Evolutionary conservation across 2,329 filamentous ascomycete species (phyloP).

Genomic region (Neonectria sp.): DNA sequence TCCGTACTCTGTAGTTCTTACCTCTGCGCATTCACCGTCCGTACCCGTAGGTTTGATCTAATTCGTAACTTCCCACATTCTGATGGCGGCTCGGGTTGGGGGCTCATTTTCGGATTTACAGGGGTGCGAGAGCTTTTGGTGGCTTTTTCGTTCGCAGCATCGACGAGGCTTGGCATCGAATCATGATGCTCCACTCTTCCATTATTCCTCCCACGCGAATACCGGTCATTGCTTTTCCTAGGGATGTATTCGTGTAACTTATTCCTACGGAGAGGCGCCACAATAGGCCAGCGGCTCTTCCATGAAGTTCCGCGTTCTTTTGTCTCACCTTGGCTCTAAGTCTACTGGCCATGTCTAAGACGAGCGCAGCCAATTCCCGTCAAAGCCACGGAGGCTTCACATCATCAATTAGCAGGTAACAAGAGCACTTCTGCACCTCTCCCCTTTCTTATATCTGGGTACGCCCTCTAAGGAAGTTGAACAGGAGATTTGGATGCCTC

Average conservation of each 20-base stretch:
- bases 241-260: no score
- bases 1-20: neutral
- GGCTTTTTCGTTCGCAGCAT: slow-evolving; percentile 18
- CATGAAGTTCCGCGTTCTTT: neutral
- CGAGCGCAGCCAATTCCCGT: neutral
- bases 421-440: neutral
- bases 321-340: neutral
- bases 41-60: neutral
- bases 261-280: neutral
- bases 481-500: neutral
- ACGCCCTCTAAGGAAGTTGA: neutral
- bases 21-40: no score
- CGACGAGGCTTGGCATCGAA: slow-evolving; percentile 17
- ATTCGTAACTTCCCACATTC: slow-evolving; percentile 14
- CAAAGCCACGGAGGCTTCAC: no score
- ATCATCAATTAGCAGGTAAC: neutral
- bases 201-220: neutral
- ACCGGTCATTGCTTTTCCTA: neutral
- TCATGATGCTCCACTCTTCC: neutral
- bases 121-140: slow-evolving; percentile 12
- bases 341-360: neutral
- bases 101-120: neutral
- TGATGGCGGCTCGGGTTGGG: slow-evolving; percentile 27
- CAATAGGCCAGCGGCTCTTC: neutral
- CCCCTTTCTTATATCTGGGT: neutral